A percentile compares a stretch with the other conserved stretches of the same genome.
Conservation (phyloP, 2,329 filamentous ascomycete genomes). For the Trichoderma oligosporum region DNA sequence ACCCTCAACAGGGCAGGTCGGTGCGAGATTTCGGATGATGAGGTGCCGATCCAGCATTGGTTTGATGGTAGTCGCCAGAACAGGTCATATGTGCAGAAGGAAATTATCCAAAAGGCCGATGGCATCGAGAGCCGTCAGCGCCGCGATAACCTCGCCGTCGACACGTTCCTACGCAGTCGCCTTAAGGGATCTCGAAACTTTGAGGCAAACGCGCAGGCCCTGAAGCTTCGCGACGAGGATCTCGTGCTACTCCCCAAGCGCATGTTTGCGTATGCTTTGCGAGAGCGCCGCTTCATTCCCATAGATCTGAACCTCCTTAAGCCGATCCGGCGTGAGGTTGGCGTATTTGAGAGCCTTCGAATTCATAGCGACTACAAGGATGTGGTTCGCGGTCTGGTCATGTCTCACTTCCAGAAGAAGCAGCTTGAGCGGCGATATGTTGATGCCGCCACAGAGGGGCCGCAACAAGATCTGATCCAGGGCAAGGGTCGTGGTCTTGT, state of each 20-base stretch:
- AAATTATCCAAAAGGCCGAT: conserved; percentile 37
- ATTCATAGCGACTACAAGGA: conserved; percentile 41
- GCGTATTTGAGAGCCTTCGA: conserved; percentile 40
- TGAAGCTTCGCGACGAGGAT: conserved; percentile 29
- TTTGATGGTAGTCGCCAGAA: conserved; percentile 29
- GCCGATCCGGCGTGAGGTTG: conserved; percentile 34
- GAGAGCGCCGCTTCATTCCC: conserved; percentile 38
- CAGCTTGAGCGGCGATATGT: conserved; percentile 34
- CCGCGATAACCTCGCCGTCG: conserved; percentile 35
- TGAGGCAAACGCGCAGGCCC: conserved; percentile 29
- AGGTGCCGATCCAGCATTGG: conserved; percentile 39
- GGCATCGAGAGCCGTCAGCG: conserved; percentile 37
- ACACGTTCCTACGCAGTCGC: conserved; percentile 35
- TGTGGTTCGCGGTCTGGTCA: conserved; percentile 39
- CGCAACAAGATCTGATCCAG: conserved; percentile 39
- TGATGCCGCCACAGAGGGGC: conserved; percentile 24
- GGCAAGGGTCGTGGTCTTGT: conserved; percentile 45
- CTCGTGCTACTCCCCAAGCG: conserved; percentile 39
- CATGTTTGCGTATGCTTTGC: conserved; percentile 41
- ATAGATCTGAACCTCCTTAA: conserved; percentile 36
- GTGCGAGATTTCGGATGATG: conserved; percentile 33
- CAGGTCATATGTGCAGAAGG: conserved; percentile 33
- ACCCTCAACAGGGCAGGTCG: conserved; percentile 31
- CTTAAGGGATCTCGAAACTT: conserved; percentile 36
- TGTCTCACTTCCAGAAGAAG: conserved; percentile 41